Percentiles rank a stretch among this genome's conserved stretches.
These are phyloP conservation scores for Microascus cirrosus DNA, from an alignment of 2,329 filamentous ascomycete genomes.

Conservation along the genomic window DNA sequence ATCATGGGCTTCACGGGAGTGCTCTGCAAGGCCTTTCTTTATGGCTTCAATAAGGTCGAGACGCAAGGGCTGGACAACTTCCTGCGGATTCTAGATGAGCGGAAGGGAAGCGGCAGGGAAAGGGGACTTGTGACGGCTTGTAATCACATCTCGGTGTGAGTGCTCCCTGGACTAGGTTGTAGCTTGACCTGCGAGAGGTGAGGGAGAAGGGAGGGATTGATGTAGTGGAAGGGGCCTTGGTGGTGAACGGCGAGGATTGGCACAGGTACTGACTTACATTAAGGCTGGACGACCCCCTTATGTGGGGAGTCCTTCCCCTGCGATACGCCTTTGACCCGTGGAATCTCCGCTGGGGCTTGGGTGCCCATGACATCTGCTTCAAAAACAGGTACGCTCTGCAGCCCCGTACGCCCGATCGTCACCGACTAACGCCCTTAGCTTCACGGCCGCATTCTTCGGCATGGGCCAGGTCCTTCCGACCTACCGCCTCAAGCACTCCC, in stretches of 20 bases:
- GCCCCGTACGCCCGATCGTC: not conserved
- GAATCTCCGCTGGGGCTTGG: slow-evolving; percentile 80
- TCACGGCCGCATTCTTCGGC: slow-evolving; percentile 69
- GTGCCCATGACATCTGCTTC: slow-evolving; percentile 93
- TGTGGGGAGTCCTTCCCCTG: slow-evolving; percentile 82
- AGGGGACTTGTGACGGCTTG: slow-evolving; percentile 69
- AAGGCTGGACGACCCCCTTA: slow-evolving; percentile 85
- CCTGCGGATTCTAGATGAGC: slow-evolving; percentile 61
- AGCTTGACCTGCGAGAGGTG: not conserved
- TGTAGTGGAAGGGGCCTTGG: not conserved
- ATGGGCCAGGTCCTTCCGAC: slow-evolving; percentile 85
- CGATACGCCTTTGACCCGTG: slow-evolving; percentile 59
- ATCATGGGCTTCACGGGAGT: slow-evolving; percentile 64
- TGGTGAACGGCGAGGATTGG: not conserved
- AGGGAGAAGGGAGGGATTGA: not conserved
- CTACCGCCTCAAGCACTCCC: slow-evolving; percentile 69
- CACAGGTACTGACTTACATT: slow-evolving; percentile 3
- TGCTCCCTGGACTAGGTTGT: slow-evolving; percentile 37
- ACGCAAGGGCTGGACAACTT: slow-evolving; percentile 68
- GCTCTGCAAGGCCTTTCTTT: slow-evolving; percentile 64
- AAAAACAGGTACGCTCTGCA: slow-evolving; percentile 55
- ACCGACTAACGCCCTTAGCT: slow-evolving; percentile 27
- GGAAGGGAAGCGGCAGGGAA: slow-evolving; percentile 52
- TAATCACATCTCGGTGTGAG: slow-evolving; percentile 30
- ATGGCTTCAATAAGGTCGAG: slow-evolving; percentile 63